Evolutionary conservation across 2,329 filamentous ascomycete species (phyloP).

Genomic region (Bipolaris gigantea): DNA sequence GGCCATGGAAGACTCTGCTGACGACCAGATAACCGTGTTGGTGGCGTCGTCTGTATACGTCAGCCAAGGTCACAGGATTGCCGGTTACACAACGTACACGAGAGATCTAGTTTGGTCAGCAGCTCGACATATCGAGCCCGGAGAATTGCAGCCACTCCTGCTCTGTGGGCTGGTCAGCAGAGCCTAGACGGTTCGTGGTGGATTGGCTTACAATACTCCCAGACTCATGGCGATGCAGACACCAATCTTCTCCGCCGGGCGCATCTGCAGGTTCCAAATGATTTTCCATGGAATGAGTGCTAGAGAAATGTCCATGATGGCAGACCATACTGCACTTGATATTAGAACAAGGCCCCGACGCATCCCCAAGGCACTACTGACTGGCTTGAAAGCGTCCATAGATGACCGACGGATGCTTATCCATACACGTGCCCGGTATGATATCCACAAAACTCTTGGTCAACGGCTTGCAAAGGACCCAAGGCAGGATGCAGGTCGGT

Average conservation of each 20-base stretch:
- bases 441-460: conserved; percentile 11
- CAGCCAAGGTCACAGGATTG: background rate
- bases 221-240: conserved; percentile 17
- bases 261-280: conserved; percentile 14
- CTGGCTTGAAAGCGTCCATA: conserved; percentile 10
- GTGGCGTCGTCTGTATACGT: conserved; percentile 5
- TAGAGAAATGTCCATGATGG: conserved; percentile 16
- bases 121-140: conserved; percentile 1
- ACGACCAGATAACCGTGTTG: conserved; percentile 7
- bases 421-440: conserved; percentile 7
- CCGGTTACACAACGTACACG: background rate
- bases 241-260: conserved; percentile 14
- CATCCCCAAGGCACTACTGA: background rate
- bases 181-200: background rate
- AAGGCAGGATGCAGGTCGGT: conserved; percentile 6
- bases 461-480: conserved; percentile 11
- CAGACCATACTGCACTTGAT: conserved; percentile 11
- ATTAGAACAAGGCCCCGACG: conserved; percentile 2
- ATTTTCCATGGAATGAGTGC: conserved; percentile 15
- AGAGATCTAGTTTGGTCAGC: background rate
- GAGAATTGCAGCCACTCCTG: conserved; percentile 2
- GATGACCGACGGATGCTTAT: conserved; percentile 8
- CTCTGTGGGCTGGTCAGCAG: background rate
- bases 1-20: conserved; percentile 5
- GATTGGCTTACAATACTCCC: conserved; percentile 10